Conservation (phyloP, 495 filamentous ascomycete genomes). For the Xeromyces bisporus region DNA sequence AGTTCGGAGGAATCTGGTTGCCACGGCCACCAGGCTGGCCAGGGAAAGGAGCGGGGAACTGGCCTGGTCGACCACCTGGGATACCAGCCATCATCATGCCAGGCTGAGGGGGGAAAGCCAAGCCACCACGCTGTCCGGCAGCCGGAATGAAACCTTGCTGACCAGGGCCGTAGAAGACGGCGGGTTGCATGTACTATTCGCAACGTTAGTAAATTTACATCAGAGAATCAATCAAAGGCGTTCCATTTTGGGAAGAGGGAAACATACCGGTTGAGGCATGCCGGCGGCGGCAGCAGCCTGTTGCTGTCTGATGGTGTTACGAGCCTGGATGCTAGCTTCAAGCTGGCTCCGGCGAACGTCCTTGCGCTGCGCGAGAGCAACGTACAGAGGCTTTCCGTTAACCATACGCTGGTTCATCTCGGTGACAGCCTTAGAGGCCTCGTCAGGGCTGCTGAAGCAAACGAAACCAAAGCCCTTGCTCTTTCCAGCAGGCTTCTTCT, state of each 20-base stretch:
- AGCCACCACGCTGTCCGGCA: slow-evolving; percentile 52
- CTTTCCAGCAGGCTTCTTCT: slow-evolving; percentile 77
- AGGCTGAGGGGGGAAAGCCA: slow-evolving; percentile 72
- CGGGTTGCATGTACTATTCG: slow-evolving; percentile 50
- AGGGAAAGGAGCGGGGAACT: slow-evolving; percentile 64
- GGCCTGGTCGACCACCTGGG: slow-evolving; percentile 65
- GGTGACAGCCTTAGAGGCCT: slow-evolving; percentile 95
- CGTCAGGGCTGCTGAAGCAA: slow-evolving; percentile 97
- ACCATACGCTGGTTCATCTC: slow-evolving; percentile 99
- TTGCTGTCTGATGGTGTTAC: slow-evolving; percentile 95
- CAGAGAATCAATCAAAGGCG: neutral
- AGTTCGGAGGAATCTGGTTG: slow-evolving; percentile 70
- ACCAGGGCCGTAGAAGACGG: slow-evolving; percentile 75
- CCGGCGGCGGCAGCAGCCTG: slow-evolving; percentile 87
- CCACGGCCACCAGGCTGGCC: slow-evolving; percentile 60
- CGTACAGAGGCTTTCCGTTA: slow-evolving; percentile 90
- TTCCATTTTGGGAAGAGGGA: no score
- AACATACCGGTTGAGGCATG: slow-evolving; percentile 61
- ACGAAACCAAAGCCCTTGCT: slow-evolving; percentile 99
- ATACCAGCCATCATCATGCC: slow-evolving; percentile 68
- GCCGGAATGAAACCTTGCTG: slow-evolving; percentile 68
- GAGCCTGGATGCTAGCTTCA: slow-evolving; percentile 96
- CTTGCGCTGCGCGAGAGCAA: slow-evolving; percentile 96
- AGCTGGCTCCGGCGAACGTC: slow-evolving; percentile 97
- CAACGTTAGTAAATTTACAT: neutral